Base-by-base conservation (phyloP, 2,329 filamentous ascomycete species). In the Byssochlamys sp. region DNA sequence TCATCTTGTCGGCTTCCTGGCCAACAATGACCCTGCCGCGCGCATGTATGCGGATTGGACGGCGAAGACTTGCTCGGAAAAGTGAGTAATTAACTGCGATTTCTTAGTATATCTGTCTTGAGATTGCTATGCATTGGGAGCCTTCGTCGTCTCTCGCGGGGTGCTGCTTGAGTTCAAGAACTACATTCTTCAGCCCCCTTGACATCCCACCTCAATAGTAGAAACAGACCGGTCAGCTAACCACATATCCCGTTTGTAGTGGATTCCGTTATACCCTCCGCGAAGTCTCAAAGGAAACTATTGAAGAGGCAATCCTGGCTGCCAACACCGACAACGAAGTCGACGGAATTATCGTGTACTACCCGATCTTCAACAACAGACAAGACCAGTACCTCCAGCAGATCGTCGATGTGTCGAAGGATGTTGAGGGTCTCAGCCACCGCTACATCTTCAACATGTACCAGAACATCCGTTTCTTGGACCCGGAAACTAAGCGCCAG, bases 371-470 rank as follows among this genome's bases (percentile, higher is more conserved):
- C 75, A 88, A 91, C 77, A 87, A 86, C 55, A 82, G 84, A 28
- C 90, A 96, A 74, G 94, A 99, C 75, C 88, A 89, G 73, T 97
- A 97, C 74, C 85, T 99, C 63, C 92, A 97, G 77, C 91, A 96
- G 77, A 90, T 95, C 2, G 91, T 96, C 57, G 86, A 90, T 57
- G 82, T 96, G 50, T 78, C 83, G 73, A 97, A 99, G 76, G 94
- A 99, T 69, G 92, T 99, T 63, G 94, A 99, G 75, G 94, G 94
- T 35, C 84, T 99, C 58, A 90, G 88, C 66, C 92, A 96, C 75
- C 87, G 86, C 70, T 91, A 97, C 77, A 88, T 97, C 69, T 91
- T 92, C 83, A 99, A 99, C 82, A 96, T 99, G 91, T 99, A 97
- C 78, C 89, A 96, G 80, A 99, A 99, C 78, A 84, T 95, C 67